Base-by-base conservation (phyloP, 768 basidiomycete genomes). In the Serendipita vermifera region DNA sequence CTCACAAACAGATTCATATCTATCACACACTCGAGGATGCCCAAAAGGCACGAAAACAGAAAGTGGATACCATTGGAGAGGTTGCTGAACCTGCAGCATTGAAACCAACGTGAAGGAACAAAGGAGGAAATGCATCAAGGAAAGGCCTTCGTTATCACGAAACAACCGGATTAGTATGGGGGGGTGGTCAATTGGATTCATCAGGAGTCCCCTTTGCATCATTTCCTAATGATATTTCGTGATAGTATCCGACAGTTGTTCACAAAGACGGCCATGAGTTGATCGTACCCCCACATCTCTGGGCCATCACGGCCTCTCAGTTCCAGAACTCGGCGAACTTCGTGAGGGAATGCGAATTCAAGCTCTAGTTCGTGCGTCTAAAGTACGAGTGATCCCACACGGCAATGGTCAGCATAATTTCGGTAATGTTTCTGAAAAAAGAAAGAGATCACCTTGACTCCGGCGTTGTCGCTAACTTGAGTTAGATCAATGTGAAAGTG, bases 401-500 rank as follows among this genome's bases (percentile, higher is more conserved):
- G 11, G 7, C 40, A 39, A 27, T 33, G 51, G 56, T 53, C 26
- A 33, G n/a, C 54, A 43, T 33, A 36, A 22, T 36, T 22, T 15
- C 24, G 5, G 24, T 33, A 54, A 32, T 20, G 54, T n/a, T 15
- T 22, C 32, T 26, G 59, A 27, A 40, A 38, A 38, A 39, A 39
- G 41, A 48, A 55, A 27, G 27, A 39, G 17, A 22, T 17, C 32
- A 48, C 43, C 26, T 20, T 26, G 46, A 58, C 54, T n/a, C 38
- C 63, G 5, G 73, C 74, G 3, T 82, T 75, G 1, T 79, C 55
- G 13, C 53, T 80, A 46, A 98, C 94, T 69, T 93, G 90, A 1
- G 96, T 98, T 48, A 99, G 76, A 71, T 99, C 96, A 60, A 99
- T 83, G 60, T 74, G 77, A 66, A 91, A 93, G 60, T 94, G 83